Conservation (phyloP, 2,329 filamentous ascomycete genomes). For the Dothideomycetes sp. region DNA sequence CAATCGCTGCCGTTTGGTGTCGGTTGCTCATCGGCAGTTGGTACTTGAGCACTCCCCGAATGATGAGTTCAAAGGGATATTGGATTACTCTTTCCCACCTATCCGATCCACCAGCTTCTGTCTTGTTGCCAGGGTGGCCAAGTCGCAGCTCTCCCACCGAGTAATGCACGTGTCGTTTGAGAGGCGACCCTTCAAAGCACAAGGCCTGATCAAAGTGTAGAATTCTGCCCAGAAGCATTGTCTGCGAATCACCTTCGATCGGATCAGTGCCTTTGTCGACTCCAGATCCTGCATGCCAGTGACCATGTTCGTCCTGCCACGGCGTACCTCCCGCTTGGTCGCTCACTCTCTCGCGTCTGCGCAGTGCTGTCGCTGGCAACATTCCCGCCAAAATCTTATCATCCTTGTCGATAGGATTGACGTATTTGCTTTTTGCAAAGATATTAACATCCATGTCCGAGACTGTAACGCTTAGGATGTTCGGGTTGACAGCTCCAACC, state of each 20-base stretch:
- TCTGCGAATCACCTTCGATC: conserved; percentile 55
- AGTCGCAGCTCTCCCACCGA: conserved; percentile 80
- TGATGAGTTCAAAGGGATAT: conserved; percentile 86
- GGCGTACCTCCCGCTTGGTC: conserved; percentile 3
- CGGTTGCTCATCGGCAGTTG: conserved; percentile 51
- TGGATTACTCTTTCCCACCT: conserved; percentile 87
- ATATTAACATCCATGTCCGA: conserved; percentile 82
- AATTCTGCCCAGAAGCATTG: conserved; percentile 86
- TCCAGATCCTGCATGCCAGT: conserved; percentile 20
- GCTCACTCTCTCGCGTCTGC: neutral
- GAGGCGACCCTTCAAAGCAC: conserved; percentile 80
- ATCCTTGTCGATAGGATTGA: conserved; percentile 40
- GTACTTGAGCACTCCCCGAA: conserved; percentile 86
- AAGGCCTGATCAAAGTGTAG: conserved; percentile 79
- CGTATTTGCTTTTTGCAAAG: conserved; percentile 87
- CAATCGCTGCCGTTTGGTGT: conserved; percentile 43
- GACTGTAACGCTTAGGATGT: conserved; percentile 79
- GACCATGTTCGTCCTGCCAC: conserved; percentile 16
- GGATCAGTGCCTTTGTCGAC: conserved; percentile 53
- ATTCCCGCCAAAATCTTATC: neutral
- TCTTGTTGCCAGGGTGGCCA: conserved; percentile 75
- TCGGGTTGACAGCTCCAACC: conserved; percentile 83
- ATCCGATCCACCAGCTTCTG: conserved; percentile 67
- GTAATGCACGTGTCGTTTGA: conserved; percentile 61
- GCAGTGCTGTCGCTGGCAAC: neutral